Evolutionary conservation across 495 filamentous ascomycete species (phyloP).

Genomic region (Penicillium cinerascens): DNA sequence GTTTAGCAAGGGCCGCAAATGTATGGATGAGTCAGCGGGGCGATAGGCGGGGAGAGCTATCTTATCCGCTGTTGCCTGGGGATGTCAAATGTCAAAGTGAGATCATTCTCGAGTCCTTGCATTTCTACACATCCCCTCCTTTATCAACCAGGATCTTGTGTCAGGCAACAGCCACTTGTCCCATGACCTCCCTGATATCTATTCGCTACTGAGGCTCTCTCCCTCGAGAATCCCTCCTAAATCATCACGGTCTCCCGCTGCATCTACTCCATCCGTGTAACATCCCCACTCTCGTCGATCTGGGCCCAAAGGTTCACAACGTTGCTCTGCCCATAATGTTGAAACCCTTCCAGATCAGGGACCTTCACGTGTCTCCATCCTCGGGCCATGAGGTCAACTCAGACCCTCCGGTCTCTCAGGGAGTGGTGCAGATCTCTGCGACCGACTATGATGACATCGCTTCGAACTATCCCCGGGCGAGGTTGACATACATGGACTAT

Average conservation of each 20-base stretch:
- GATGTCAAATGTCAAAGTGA: background rate
- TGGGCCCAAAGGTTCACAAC: background rate
- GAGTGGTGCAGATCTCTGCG: constrained; percentile 38
- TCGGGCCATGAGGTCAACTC: background rate
- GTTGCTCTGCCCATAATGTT: constrained; percentile 27
- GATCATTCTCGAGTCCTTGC: constrained; percentile 5
- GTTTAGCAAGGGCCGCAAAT: background rate
- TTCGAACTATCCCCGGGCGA: constrained; percentile 45
- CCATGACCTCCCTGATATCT: constrained; percentile 4
- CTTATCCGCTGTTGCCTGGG: constrained; percentile 24
- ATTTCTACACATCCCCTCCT: background rate
- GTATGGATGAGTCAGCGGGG: constrained; percentile 9
- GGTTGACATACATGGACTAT: constrained; percentile 52
- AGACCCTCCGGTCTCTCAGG: constrained; percentile 8
- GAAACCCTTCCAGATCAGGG: constrained; percentile 43
- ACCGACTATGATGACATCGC: constrained; percentile 50
- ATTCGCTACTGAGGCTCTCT: background rate
- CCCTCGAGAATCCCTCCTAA: background rate
- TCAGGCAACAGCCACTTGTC: constrained; percentile 15
- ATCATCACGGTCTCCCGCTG: constrained; percentile 1
- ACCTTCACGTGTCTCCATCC: constrained; percentile 30
- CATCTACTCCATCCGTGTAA: constrained; percentile 5
- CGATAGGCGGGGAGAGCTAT: constrained; percentile 13
- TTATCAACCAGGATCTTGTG: background rate
- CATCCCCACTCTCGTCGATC: constrained; percentile 10